Evolutionary conservation across 2,329 filamentous ascomycete species (phyloP), one percentile per base, ranked within the genome.

Genomic region (Aureobasidium sp.): DNA sequence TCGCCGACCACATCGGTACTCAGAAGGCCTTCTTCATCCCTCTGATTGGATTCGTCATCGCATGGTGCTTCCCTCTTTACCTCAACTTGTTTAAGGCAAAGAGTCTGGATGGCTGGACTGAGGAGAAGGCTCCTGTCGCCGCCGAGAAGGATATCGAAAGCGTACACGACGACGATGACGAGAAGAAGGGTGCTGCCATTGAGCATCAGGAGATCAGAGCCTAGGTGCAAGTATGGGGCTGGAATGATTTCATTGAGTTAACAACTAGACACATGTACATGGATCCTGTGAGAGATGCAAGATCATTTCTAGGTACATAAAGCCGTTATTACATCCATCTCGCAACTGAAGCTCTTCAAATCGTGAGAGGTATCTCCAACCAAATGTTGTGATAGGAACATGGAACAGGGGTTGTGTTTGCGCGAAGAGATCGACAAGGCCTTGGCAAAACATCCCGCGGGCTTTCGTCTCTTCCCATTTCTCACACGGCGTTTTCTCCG

Each of bases 1-100:
- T 86, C 1, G 84, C 87, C 5, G 88, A 92, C 69, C 70, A 75
- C 61, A 82, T 84, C 63, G 75, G 81, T 46, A 87, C 85, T 2
- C 83, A 81, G 0, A 75, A 82, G 43, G 83, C 85, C 5, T 88
- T 90, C 84, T 77, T 85, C 10, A 86, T 91, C 1, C 87, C 87
- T 0, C 69, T 88, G 47, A 71, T 72, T 4, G 81, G 81, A 67
- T 75, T 82, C 70, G 53, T 81, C 65, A 74, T 74, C 0, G 77
- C 79, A 0, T 80, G 74, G 73, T 71, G 69, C 5, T 82, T 81
- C 68, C 67, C 77, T 0, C 55, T 80, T 7, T 73, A 70, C 46
- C 78, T 82, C 27, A 91, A 91, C 73, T 89, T 67, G 76, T 85
- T 5, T 84, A 86, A 0, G 74, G 78, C 2, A 90, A 91, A 70